These are phyloP conservation scores for Boechera divaricarpa DNA, from an alignment of 345 rosid species.

Conservation along the genomic window DNA sequence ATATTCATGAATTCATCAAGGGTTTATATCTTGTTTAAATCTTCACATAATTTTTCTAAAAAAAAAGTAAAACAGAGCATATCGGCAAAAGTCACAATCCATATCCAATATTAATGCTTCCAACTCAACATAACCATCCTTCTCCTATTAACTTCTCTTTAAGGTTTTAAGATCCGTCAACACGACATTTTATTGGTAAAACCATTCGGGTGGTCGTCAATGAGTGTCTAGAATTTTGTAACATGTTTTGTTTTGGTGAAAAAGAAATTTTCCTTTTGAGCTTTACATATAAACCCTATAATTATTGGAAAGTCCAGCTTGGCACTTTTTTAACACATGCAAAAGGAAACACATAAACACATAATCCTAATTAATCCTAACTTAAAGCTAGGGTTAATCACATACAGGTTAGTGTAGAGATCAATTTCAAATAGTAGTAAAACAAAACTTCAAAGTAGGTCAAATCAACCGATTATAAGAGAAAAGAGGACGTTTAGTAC, in stretches of 20 bases:
- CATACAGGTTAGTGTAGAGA: no score
- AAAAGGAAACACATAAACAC: neutral
- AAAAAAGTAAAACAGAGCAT: no score
- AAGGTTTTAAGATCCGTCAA: neutral
- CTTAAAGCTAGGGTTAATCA: neutral
- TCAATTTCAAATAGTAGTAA: neutral
- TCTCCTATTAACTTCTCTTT: neutral
- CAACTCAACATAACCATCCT: neutral
- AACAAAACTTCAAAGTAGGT: neutral
- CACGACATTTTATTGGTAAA: neutral
- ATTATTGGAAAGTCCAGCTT: neutral
- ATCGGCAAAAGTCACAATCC: no score
- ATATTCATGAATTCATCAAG: no score
- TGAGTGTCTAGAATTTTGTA: neutral
- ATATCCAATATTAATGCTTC: no score
- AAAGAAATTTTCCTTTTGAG: neutral
- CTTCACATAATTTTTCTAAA: no score
- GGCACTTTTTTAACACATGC: neutral
- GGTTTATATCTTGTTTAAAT: no score
- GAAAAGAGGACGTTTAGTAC: neutral
- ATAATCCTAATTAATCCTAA: neutral
- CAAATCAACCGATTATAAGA: neutral
- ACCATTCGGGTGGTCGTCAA: neutral
- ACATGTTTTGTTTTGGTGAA: neutral
- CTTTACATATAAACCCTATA: neutral